Base-by-base conservation (phyloP, 1,284 basidiomycete species). In the Afroboletus lepidellus region DNA sequence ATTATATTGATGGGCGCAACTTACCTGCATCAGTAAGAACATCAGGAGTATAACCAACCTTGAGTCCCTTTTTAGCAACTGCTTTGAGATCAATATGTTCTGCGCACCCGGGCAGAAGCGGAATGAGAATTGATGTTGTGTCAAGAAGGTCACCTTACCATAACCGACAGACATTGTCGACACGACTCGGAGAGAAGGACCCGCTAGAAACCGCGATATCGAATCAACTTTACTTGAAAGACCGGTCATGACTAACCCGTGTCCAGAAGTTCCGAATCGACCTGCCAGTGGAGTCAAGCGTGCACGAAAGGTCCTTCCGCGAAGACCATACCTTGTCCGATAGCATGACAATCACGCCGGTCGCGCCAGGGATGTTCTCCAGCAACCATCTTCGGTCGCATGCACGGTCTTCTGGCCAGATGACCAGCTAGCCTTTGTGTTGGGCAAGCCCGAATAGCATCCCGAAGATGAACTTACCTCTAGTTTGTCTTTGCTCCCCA, bases 161-260 rank as follows among this genome's bases (percentile, higher is more conserved):
- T 87, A 91, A 36, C 92, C 92, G 18, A 94, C 92, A 16, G 88
- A 90, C 81, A 96, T 90, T 0, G 95, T 98, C 1, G 92, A 94
- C 7, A 98, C 79, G 16, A 90, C 85, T 50, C 82, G 83, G 13
- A 98, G 76, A 45, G 69, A 77, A 0, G 86, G 74, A 4, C 90
- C 89, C 55, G 89, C 90, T 90, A 55, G 1, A 39, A 41, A 16
- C 36, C 25, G 7, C 13, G 12, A 44, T 11, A 41, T 34, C 5
- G 15, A 42, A n/a, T 57, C 41, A 27, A 13, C 43, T n/a, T 25
- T n/a, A 23, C 21, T 13, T 18, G 11, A 23, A 36, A 32, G 25
- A 16, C 4, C 33, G 5, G 32, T 44, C 16, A 13, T 32, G 42
- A 53, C 48, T 57, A 59, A 83, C 88, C 89, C 60, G 78, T 77